Evolutionary conservation across 2,329 filamentous ascomycete genomes (phyloP).

Genomic region (Helotiales sp.): DNA sequence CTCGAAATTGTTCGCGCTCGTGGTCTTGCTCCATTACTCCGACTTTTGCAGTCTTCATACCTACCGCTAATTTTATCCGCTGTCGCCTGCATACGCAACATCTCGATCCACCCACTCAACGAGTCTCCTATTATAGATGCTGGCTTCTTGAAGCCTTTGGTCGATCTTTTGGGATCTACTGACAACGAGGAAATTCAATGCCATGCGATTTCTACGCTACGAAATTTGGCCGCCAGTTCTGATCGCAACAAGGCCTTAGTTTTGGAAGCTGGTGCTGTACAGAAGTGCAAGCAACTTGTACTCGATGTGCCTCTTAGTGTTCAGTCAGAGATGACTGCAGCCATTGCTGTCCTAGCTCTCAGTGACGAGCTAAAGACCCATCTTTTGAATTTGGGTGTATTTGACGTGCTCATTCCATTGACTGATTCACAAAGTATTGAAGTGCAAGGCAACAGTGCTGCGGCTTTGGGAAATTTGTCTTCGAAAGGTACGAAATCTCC

Average conservation of each 20-base stretch:
- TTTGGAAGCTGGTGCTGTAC: constrained; percentile 91
- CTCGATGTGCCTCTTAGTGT: constrained; percentile 91
- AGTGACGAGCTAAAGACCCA: constrained; percentile 96
- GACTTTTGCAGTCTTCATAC: constrained; percentile 92
- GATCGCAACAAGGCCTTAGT: constrained; percentile 99
- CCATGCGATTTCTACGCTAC: constrained; percentile 94
- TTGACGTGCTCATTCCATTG: constrained; percentile 93
- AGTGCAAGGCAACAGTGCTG: constrained; percentile 97
- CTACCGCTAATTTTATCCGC: constrained; percentile 94
- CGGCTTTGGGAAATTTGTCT: constrained; percentile 91
- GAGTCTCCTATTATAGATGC: constrained; percentile 99
- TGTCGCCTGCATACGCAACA: constrained; percentile 97
- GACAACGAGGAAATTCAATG: constrained; percentile 99
- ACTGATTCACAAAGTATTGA: constrained; percentile 96
- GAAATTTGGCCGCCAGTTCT: constrained; percentile 94
- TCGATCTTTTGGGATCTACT: constrained; percentile 90
- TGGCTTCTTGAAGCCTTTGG: constrained; percentile 90
- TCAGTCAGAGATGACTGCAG: constrained; percentile 99
- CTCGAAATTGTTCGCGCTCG: constrained; percentile 93
- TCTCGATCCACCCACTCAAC: constrained; percentile 96
- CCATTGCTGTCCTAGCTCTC: constrained; percentile 92
- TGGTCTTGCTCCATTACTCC: constrained; percentile 82
- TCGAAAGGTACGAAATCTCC: constrained; percentile 81
- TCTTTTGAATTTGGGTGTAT: constrained; percentile 88
- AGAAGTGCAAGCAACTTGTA: constrained; percentile 98